Base-by-base conservation (phyloP, 306 rosid species). In the Mimosa bimucronata region DNA sequence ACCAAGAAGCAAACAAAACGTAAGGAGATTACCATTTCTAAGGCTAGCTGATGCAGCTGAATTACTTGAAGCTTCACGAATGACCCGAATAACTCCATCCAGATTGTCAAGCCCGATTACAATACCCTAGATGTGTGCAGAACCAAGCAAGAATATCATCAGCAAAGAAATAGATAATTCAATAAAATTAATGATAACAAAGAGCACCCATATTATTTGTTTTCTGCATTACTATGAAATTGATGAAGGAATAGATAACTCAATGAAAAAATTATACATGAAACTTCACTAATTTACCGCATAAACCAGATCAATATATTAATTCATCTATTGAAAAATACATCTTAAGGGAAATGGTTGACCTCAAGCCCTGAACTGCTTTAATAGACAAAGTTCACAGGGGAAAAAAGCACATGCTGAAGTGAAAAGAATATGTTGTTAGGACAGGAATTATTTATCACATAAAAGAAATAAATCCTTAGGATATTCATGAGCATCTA, bases 51-150 rank as follows among this genome's bases (percentile, higher is more conserved):
- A 82, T 70, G 97, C 97, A 12, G 42, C 53, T 13, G 92, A 86
- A 83, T 91, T 90, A 86, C 98, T 95, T 3, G 97, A 87, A 71
- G 98, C 88, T 83, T 83, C 91, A 57, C 92, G 90, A 73, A 92
- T 75, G 73, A 88, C 82, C 74, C 34, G 84, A 83, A 95, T 93
- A 76, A 93, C 99, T 66, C 73, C 88, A 74, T 95, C 93, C 86
- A 95, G 73, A 91, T 93, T 95, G 85, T 87, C 94, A 77, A 95
- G 96, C 83, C 96, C 99, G 30, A 85, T 83, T 75, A 88, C 87
- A 75, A 95, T 95, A 77, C 99, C 99, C 99, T 95, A 64, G 45
- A 75, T 82, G 66, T 37, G 71, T 6, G 79, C 69, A 80, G 28
- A 77, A 83, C 44, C 57, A 73, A 52, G 66, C 66, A 77, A 82